phyloP scores from a whole-genome alignment of 1,284 basidiomycete genomes.

The Moesziomyces sp. region DNA sequence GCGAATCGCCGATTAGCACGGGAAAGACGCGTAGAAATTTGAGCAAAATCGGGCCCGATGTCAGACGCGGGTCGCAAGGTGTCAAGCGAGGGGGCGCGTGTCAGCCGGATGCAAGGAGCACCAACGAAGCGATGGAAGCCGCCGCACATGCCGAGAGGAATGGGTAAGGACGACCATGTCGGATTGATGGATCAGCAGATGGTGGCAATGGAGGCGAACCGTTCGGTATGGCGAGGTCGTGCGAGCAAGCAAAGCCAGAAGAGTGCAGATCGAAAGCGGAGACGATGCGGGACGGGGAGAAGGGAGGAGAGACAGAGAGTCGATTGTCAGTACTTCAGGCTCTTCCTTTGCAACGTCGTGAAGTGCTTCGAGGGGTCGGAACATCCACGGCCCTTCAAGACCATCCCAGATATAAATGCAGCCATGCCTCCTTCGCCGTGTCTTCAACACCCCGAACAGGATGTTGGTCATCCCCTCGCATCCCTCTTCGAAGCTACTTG shows the following conservation, averaged over 20 bases:
- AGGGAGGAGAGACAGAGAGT: background rate
- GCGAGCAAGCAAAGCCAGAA: background rate
- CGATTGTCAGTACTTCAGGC: too few species aligned
- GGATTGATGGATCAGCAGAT: background rate
- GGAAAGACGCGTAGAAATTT: background rate
- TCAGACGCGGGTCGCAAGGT: conserved; percentile 13
- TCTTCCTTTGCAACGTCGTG: too few species aligned
- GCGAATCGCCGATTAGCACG: background rate
- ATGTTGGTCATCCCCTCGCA: too few species aligned
- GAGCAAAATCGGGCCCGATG: conserved; percentile 18
- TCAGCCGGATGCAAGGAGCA: conserved; percentile 28
- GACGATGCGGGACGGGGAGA: background rate
- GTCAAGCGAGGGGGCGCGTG: conserved; percentile 12
- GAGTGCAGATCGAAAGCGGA: too few species aligned
- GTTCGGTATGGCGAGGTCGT: background rate
- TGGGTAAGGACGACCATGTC: background rate
- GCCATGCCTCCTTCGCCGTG: too few species aligned
- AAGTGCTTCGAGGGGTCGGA: too few species aligned
- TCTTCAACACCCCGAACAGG: too few species aligned
- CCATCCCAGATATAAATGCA: too few species aligned
- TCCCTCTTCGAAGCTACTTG: too few species aligned
- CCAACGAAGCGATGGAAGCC: conserved; percentile 5
- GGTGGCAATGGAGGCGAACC: background rate
- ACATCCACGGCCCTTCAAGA: too few species aligned
- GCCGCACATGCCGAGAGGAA: conserved; percentile 19